A percentile compares a stretch with the other conserved stretches of the same genome.
Conservation (phyloP, 179 eudicot genomes). For the Carnegiea gigantea region DNA sequence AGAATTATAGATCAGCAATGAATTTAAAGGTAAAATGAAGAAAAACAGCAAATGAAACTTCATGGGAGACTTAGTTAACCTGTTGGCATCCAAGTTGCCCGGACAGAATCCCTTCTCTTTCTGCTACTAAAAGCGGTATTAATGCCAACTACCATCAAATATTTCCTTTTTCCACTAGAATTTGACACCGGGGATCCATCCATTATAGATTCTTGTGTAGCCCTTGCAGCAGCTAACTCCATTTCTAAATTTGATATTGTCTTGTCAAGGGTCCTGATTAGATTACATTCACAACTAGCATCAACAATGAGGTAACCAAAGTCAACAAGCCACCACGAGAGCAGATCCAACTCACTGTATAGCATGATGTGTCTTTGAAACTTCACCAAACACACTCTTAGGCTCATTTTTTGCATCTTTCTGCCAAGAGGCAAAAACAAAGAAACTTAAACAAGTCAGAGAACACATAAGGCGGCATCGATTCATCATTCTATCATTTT, state of each 20-base stretch:
- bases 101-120: constrained; percentile 91
- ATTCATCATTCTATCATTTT: not conserved
- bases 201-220: constrained; percentile 79
- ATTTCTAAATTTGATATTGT: constrained; percentile 87
- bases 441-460: not conserved
- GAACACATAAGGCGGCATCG: not conserved
- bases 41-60: not conserved
- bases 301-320: not conserved
- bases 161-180: constrained; percentile 60
- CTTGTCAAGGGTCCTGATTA: constrained; percentile 72
- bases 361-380: constrained; percentile 56
- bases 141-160: constrained; percentile 85
- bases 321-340: constrained; percentile 1
- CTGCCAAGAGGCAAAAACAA: constrained; percentile 22
- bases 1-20: not conserved
- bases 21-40: not conserved
- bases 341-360: constrained; percentile 55
- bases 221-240: constrained; percentile 96
- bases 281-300: constrained; percentile 16
- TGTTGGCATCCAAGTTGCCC: constrained; percentile 98
- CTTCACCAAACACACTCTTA: constrained; percentile 52
- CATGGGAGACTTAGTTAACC: constrained; percentile 37
- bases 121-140: constrained; percentile 97
- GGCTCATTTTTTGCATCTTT: constrained; percentile 45
- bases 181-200: constrained; percentile 61